These are phyloP conservation scores for Blastomyces parvus DNA, from an alignment of 2,329 filamentous ascomycete genomes.

Conservation along the genomic window DNA sequence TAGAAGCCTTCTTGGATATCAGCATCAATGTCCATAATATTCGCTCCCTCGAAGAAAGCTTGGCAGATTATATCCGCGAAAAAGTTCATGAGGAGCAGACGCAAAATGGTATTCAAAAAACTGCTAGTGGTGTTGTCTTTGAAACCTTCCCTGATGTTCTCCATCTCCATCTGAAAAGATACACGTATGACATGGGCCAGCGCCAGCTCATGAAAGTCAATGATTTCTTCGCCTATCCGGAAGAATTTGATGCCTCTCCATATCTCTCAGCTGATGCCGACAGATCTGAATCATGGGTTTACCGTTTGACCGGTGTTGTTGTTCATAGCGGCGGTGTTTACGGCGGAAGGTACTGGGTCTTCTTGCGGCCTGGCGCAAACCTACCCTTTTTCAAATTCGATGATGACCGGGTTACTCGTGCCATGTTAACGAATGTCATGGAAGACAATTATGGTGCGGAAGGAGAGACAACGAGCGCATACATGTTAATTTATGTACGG, in stretches of 20 bases:
- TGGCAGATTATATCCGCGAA: conserved; percentile 8
- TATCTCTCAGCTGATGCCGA: conserved; percentile 10
- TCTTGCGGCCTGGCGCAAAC: conserved; percentile 2
- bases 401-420: conserved; percentile 11
- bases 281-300: conserved; percentile 10
- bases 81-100: not conserved
- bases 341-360: conserved; percentile 9
- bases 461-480: conserved; percentile 7
- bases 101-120: not conserved
- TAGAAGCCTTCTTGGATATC: conserved; percentile 11
- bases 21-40: conserved; percentile 7
- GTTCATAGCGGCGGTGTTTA: conserved; percentile 11
- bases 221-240: conserved; percentile 23
- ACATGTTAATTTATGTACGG: conserved; percentile 12
- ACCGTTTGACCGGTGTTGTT: conserved; percentile 9
- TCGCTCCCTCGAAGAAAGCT: conserved; percentile 9
- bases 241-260: conserved; percentile 19
- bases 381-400: conserved; percentile 12
- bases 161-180: conserved; percentile 16
- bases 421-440: conserved; percentile 8
- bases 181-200: conserved; percentile 6
- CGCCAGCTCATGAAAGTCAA: conserved; percentile 14
- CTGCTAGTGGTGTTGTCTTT: not conserved
- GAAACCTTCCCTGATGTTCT: conserved; percentile 18
- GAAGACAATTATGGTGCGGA: conserved; percentile 12